These are phyloP conservation scores for Monosporascus sp. DNA, from an alignment of 2,329 filamentous ascomycete species.

Conservation along the genomic window DNA sequence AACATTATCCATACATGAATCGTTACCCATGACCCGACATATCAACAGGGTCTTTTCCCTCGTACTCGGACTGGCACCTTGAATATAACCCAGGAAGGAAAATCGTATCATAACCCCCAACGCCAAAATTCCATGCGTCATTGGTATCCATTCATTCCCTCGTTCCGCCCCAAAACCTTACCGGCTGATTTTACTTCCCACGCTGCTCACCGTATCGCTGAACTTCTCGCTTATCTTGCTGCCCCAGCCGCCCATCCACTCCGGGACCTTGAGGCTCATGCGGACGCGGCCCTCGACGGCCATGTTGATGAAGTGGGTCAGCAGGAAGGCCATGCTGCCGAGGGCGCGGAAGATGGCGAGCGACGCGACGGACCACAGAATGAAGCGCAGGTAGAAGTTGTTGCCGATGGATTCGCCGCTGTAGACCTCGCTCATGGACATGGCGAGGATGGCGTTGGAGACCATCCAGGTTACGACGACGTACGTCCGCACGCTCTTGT, in stretches of 20 bases:
- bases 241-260: conserved; percentile 39
- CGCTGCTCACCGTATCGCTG: conserved; percentile 44
- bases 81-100: no score
- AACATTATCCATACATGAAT: background rate
- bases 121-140: background rate
- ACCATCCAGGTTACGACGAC: conserved; percentile 96
- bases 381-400: conserved; percentile 89
- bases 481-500: conserved; percentile 94
- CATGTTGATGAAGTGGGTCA: conserved; percentile 79
- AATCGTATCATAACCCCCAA: no score
- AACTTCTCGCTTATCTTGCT: conserved; percentile 37
- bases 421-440: conserved; percentile 88
- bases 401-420: conserved; percentile 62
- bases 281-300: conserved; percentile 79
- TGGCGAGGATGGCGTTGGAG: conserved; percentile 84
- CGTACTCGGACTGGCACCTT: background rate
- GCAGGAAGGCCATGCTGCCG: conserved; percentile 72
- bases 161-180: background rate
- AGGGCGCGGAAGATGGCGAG: conserved; percentile 85
- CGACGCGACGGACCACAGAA: conserved; percentile 84
- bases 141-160: background rate
- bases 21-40: background rate
- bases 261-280: conserved; percentile 50
- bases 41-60: background rate
- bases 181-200: conserved; percentile 34